phyloP scores from a whole-genome alignment of 176 grass and related monocot genomes.

The Aechmea fasciata region DNA sequence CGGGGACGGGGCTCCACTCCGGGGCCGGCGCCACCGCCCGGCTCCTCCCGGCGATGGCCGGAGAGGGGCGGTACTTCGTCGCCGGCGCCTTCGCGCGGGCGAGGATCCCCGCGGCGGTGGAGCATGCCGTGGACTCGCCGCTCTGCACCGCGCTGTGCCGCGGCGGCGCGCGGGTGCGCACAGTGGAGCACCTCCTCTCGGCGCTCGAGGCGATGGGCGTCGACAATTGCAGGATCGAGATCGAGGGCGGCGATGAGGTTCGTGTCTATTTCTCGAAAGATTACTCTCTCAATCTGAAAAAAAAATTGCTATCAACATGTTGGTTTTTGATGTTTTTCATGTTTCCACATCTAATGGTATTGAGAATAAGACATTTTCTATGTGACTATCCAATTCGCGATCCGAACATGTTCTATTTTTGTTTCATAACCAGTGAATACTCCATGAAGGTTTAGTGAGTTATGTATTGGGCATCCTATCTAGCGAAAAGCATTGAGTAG shows the following conservation, averaged over 20 bases:
- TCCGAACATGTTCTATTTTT: too few species aligned
- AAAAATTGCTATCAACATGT: too few species aligned
- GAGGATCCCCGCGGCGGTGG: constrained; percentile 42
- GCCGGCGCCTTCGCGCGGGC: not conserved
- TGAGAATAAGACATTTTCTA: too few species aligned
- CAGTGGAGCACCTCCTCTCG: constrained; percentile 82
- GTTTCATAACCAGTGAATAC: too few species aligned
- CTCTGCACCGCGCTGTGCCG: constrained; percentile 65
- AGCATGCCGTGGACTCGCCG: constrained; percentile 39
- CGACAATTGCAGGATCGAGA: constrained; percentile 75
- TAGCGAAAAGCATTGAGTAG: too few species aligned
- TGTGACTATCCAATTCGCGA: too few species aligned
- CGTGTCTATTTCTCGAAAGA: not conserved
- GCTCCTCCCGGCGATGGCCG: constrained; percentile 62
- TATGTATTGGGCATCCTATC: not conserved
- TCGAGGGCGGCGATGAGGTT: constrained; percentile 72
- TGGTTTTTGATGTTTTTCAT: too few species aligned
- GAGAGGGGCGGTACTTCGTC: constrained; percentile 78
- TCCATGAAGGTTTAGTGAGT: not conserved
- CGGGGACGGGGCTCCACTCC: constrained; percentile 71
- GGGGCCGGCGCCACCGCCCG: constrained; percentile 30
- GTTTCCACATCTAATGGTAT: too few species aligned
- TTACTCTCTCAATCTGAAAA: not conserved
- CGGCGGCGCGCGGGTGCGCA: constrained; percentile 31
- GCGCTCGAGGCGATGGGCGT: constrained; percentile 69